These are phyloP conservation scores for Trichoderma breve DNA, from an alignment of 2,329 filamentous ascomycete genomes.

Conservation along the genomic window DNA sequence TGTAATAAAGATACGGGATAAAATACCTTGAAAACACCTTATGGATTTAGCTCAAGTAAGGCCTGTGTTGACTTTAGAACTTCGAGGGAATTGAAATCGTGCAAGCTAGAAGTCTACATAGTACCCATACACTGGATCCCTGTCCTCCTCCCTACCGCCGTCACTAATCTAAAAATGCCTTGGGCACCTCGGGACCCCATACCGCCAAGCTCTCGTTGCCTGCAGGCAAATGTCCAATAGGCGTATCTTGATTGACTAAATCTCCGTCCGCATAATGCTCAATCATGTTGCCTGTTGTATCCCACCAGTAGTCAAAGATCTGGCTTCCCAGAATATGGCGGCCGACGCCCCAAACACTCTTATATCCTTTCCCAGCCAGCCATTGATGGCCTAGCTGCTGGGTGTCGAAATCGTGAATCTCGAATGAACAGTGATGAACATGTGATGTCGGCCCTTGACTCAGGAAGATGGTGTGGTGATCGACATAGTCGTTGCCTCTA, in stretches of 20 bases:
- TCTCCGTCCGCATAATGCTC: slow-evolving; percentile 64
- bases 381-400: slow-evolving; percentile 60
- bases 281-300: slow-evolving; percentile 42
- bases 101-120: background rate
- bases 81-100: background rate
- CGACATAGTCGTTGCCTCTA: slow-evolving; percentile 45
- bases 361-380: slow-evolving; percentile 52
- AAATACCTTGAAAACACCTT: background rate
- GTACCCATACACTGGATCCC: background rate
- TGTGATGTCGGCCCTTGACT: slow-evolving; percentile 26
- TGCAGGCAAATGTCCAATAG: slow-evolving; percentile 17
- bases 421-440: slow-evolving; percentile 31
- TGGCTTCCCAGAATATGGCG: slow-evolving; percentile 59
- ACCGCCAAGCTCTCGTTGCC: slow-evolving; percentile 23
- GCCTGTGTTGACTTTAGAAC: background rate
- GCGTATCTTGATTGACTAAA: slow-evolving; percentile 53
- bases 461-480: slow-evolving; percentile 58
- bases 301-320: slow-evolving; percentile 60
- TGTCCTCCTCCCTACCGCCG: background rate
- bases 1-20: too few species aligned
- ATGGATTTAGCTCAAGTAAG: background rate
- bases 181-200: slow-evolving; percentile 26
- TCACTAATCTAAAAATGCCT: background rate
- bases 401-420: slow-evolving; percentile 60
- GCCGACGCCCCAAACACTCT: slow-evolving; percentile 59